phyloP scores from a whole-genome alignment of 441 rosid genomes.

The Erodium texanum region DNA sequence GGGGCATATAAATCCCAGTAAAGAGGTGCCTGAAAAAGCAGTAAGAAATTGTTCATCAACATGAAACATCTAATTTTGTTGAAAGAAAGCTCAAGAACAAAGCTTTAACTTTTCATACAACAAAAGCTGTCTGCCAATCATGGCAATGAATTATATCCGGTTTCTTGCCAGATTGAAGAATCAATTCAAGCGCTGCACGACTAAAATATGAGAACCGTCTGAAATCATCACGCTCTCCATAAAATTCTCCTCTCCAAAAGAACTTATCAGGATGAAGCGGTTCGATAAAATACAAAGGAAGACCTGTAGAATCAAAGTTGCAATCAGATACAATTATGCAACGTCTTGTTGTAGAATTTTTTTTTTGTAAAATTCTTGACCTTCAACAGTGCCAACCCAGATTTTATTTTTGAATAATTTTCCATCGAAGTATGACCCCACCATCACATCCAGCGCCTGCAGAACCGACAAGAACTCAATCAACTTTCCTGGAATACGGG shows the following conservation, averaged over 20 bases:
- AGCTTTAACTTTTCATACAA: constrained; percentile 35
- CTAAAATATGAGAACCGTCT: constrained; percentile 89
- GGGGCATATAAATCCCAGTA: constrained; percentile 92
- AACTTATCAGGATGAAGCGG: constrained; percentile 90
- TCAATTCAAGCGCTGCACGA: constrained; percentile 90
- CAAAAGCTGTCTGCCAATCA: constrained; percentile 99
- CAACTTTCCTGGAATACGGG: background rate
- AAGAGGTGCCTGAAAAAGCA: constrained; percentile 64
- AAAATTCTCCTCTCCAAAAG: constrained; percentile 89
- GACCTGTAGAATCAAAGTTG: constrained; percentile 47
- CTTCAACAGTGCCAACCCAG: constrained; percentile 89
- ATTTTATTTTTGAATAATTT: constrained; percentile 69
- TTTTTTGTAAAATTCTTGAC: constrained; percentile 30
- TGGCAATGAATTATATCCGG: constrained; percentile 97
- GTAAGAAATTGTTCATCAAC: background rate
- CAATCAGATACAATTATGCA: constrained; percentile 25
- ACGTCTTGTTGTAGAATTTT: constrained; percentile 5
- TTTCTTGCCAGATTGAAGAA: constrained; percentile 81
- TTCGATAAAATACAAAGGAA: constrained; percentile 91
- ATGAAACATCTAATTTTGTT: constrained; percentile 13
- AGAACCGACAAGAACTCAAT: constrained; percentile 16
- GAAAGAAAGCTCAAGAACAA: constrained; percentile 10
- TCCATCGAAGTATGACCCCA: constrained; percentile 84
- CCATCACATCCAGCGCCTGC: constrained; percentile 69
- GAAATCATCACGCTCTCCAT: constrained; percentile 93